Percentiles rank a stretch among this genome's conserved stretches.
These are phyloP conservation scores for Fremontodendron californicum DNA, from an alignment of 345 rosid genomes.

Conservation along the genomic window DNA sequence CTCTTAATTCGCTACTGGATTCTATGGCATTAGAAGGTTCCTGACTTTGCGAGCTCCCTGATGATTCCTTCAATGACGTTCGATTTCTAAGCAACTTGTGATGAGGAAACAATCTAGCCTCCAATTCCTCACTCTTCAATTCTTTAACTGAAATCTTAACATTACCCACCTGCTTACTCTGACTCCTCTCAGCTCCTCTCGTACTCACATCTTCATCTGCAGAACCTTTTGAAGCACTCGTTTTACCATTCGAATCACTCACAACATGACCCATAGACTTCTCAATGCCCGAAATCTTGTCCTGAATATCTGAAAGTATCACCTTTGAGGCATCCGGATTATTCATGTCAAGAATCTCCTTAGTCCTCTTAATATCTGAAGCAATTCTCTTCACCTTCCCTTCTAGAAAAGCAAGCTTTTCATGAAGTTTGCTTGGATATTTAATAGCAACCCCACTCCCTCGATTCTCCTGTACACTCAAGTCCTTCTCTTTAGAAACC, in stretches of 20 bases:
- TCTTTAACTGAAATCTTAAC: conserved; percentile 49
- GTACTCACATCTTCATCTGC: conserved; percentile 25
- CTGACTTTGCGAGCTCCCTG: conserved; percentile 26
- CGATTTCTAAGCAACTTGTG: conserved; percentile 76
- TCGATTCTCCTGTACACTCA: conserved; percentile 29
- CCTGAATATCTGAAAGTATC: conserved; percentile 72
- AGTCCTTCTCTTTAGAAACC: conserved; percentile 36
- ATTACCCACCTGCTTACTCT: conserved; percentile 25
- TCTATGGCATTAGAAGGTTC: conserved; percentile 21
- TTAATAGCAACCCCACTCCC: conserved; percentile 26
- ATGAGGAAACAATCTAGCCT: conserved; percentile 95
- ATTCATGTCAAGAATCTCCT: conserved; percentile 86
- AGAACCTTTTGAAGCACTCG: conserved; percentile 15
- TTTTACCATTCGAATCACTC: conserved; percentile 36
- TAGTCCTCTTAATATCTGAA: conserved; percentile 84
- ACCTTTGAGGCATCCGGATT: conserved; percentile 73
- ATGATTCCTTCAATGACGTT: conserved; percentile 34
- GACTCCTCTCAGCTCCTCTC: conserved; percentile 26
- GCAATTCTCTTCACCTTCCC: conserved; percentile 95
- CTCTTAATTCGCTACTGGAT: conserved; percentile 23
- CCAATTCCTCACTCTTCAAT: conserved; percentile 63
- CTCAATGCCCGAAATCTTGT: conserved; percentile 87
- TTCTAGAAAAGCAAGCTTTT: conserved; percentile 90
- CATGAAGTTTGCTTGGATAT: conserved; percentile 75
- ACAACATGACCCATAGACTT: conserved; percentile 57